Base-by-base conservation (phyloP, 345 rosid genomes). In the Salix viminalis region DNA sequence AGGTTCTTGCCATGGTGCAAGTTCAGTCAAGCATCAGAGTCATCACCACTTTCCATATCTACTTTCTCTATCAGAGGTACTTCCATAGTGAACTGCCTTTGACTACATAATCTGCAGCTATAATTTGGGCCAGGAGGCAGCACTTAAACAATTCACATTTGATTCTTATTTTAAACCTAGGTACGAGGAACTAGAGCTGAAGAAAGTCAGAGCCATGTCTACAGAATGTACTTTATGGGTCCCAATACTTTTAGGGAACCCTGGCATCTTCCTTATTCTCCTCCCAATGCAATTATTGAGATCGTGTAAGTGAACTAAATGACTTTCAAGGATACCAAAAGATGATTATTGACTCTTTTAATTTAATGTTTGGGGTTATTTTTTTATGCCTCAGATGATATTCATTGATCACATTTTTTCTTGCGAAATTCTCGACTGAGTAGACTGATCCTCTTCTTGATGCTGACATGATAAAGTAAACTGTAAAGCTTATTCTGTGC, bases 201-300 rank as follows among this genome's bases (percentile, higher is more conserved):
- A 74, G 99, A 96, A 83, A 91, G 91, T 36, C 98, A 96, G 84
- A 92, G 91, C 85, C 99, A 96, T 75, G 98, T 91, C 26, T 88
- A 93, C 86, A 87, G 98, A 81, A 87, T 96, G 96, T 96, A 91
- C 81, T 94, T 92, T 82, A 90, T 91, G 97, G 98, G 98, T 80
- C 99, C 97, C 67, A 93, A 93, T 82, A 91, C 94, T 77, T 93
- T 95, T 77, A 90, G 97, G 86, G 99, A 95, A 75, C 99, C 97
- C 28, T 95, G 99, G 99, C 94, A 93, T 85, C 96, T 96, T 83
- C 99, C 98, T 58, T 93, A 93, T 76, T 90, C 96, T 76, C 98
- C 92, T 73, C 93, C 99, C 4, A 86, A 89, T 88, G 89, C 96
- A 73, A 92, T 93, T 82, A 92, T 91, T 75, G 94, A 91, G 84